Percentiles rank a stretch among this genome's conserved stretches.
These are phyloP conservation scores for Fusarium sacchari DNA, from an alignment of 2,329 filamentous ascomycete species.

Conservation along the genomic window DNA sequence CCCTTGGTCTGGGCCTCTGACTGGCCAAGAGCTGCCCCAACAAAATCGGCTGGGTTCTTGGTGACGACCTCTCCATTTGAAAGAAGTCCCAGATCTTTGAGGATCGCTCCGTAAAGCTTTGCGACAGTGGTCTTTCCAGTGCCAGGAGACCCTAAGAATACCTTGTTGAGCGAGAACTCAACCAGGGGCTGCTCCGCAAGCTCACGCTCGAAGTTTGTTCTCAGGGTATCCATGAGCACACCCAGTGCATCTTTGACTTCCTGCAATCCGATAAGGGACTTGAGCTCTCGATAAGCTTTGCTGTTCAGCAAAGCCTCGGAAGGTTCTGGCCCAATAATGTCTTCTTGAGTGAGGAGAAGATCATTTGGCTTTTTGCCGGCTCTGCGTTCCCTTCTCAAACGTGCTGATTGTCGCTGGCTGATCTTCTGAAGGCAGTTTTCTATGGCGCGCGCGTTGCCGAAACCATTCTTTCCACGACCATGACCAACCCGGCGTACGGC, in stretches of 20 bases:
- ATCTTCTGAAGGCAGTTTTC: slow-evolving; percentile 70
- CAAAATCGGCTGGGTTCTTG: slow-evolving; percentile 80
- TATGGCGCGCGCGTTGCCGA: slow-evolving; percentile 77
- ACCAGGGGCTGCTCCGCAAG: slow-evolving; percentile 68
- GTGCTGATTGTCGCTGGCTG: slow-evolving; percentile 65
- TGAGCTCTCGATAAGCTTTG: slow-evolving; percentile 66
- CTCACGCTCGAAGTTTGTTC: slow-evolving; percentile 73
- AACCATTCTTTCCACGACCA: slow-evolving; percentile 71
- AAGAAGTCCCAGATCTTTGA: slow-evolving; percentile 73
- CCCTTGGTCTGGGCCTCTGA: slow-evolving; percentile 79
- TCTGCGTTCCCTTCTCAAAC: slow-evolving; percentile 61
- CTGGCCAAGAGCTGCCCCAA: slow-evolving; percentile 69
- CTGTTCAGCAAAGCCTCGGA: slow-evolving; percentile 61
- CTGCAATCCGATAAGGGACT: slow-evolving; percentile 66
- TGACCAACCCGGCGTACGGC: slow-evolving; percentile 69
- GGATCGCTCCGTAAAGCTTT: slow-evolving; percentile 75
- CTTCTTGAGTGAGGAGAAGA: slow-evolving; percentile 69
- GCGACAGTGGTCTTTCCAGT: slow-evolving; percentile 83
- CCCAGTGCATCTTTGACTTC: slow-evolving; percentile 71
- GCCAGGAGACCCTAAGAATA: slow-evolving; percentile 77
- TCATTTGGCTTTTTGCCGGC: slow-evolving; percentile 60
- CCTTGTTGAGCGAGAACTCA: slow-evolving; percentile 71
- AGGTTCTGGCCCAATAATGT: slow-evolving; percentile 77
- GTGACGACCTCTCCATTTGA: slow-evolving; percentile 76
- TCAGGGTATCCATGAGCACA: slow-evolving; percentile 68